Evolutionary conservation across 2,329 filamentous ascomycete species (phyloP).

Genomic region (Paracamarosporium sp.): DNA sequence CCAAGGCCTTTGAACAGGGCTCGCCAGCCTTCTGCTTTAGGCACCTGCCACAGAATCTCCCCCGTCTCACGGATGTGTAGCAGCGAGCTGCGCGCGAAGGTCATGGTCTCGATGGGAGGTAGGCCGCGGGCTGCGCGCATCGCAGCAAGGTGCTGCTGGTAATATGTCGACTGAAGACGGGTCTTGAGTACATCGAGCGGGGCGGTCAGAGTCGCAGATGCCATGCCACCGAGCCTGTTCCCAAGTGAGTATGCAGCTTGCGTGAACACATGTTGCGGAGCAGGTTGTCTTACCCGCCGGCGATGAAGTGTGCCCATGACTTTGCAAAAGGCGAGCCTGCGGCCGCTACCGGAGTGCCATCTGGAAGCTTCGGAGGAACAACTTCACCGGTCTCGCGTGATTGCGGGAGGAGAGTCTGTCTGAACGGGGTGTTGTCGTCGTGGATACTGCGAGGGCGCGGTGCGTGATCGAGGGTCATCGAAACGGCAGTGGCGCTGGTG

Average conservation of each 20-base stretch:
- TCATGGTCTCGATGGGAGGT: constrained; percentile 63
- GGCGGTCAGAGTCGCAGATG: constrained; percentile 87
- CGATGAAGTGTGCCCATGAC: constrained; percentile 91
- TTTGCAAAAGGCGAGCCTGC: constrained; percentile 61
- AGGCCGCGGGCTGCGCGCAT: constrained; percentile 66
- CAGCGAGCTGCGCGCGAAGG: constrained; percentile 68
- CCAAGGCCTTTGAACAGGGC: constrained; percentile 93
- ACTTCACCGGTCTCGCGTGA: constrained; percentile 69
- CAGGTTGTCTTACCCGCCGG: constrained; percentile 72
- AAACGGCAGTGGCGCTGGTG: constrained; percentile 10
- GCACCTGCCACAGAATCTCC: constrained; percentile 82
- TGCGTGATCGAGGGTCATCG: constrained; percentile 46
- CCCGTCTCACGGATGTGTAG: constrained; percentile 86
- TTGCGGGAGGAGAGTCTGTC: constrained; percentile 49
- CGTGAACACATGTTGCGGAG: constrained; percentile 27
- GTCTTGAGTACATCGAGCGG: constrained; percentile 95
- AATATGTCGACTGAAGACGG: constrained; percentile 91
- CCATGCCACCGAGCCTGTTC: constrained; percentile 83
- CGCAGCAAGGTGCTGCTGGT: constrained; percentile 80
- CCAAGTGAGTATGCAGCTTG: constrained; percentile 19
- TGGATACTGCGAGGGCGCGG: constrained; percentile 36
- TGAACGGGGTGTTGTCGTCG: constrained; percentile 30
- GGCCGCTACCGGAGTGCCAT: constrained; percentile 47
- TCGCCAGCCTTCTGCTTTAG: constrained; percentile 80
- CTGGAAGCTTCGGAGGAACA: constrained; percentile 53